phyloP scores from a whole-genome alignment of 2,329 filamentous ascomycete genomes.

The Arthroderma sp. region DNA sequence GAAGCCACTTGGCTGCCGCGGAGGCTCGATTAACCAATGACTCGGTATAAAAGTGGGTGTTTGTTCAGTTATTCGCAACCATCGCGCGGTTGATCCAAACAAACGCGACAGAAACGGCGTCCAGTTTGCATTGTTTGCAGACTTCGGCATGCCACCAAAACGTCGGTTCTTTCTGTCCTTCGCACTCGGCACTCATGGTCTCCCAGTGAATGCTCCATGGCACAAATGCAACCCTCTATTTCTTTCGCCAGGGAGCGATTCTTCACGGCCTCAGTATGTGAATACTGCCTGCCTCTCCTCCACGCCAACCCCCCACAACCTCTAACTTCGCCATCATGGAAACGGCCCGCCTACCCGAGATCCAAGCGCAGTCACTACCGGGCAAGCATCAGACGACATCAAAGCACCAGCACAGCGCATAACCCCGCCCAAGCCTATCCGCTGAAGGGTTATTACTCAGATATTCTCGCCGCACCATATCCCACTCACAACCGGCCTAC shows the following conservation, averaged over 20 bases:
- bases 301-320: not conserved
- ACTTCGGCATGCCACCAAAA: too few species aligned
- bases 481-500: conserved; percentile 5
- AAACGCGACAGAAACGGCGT: too few species aligned
- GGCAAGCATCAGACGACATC: not conserved
- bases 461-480: conserved; percentile 25
- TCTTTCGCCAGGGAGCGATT: not conserved
- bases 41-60: too few species aligned
- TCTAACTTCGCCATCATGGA: not conserved
- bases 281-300: not conserved
- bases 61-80: too few species aligned
- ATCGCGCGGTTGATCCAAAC: too few species aligned
- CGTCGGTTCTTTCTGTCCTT: too few species aligned
- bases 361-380: not conserved
- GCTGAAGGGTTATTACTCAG: conserved; percentile 32
- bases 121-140: too few species aligned
- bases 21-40: too few species aligned
- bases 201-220: too few species aligned
- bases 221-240: not conserved
- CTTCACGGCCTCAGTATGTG: not conserved
- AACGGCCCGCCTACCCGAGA: not conserved
- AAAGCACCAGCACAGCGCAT: not conserved
- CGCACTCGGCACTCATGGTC: too few species aligned
- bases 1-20: too few species aligned
- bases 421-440: conserved; percentile 23